Conservation (phyloP, 148 eudicot genomes). For the Hydrangea macrophylla region DNA sequence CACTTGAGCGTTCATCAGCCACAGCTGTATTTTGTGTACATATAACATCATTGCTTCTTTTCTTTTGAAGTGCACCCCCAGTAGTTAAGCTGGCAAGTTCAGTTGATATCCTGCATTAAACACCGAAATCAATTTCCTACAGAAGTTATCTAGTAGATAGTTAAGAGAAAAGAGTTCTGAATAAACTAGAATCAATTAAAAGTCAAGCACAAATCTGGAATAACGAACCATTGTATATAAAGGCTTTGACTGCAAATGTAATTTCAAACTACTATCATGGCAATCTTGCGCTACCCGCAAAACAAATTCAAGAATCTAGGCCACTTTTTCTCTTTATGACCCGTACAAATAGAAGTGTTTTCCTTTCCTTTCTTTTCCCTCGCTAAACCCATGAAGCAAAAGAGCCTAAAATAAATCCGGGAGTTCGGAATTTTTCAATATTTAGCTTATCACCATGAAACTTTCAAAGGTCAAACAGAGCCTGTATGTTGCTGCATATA, state of each 20-base stretch:
- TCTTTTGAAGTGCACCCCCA: too few species aligned
- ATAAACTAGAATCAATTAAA: background rate
- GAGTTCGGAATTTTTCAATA: too few species aligned
- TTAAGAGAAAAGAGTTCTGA: background rate
- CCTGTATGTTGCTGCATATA: background rate
- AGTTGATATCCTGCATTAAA: constrained; percentile 35
- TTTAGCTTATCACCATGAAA: too few species aligned
- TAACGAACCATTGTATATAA: too few species aligned
- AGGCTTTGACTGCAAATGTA: background rate
- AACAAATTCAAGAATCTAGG: too few species aligned
- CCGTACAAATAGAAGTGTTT: too few species aligned
- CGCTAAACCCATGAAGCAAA: too few species aligned
- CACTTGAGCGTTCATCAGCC: constrained; percentile 26
- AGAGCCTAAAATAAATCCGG: too few species aligned
- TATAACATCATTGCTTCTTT: constrained; percentile 23
- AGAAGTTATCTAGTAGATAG: background rate
- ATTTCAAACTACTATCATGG: background rate
- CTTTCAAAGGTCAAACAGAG: background rate
- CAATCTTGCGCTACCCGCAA: too few species aligned
- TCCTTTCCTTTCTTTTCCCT: too few species aligned
- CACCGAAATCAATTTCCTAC: background rate
- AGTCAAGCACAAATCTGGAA: background rate
- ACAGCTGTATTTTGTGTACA: constrained; percentile 19
- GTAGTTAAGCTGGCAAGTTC: constrained; percentile 32
- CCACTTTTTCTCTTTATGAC: too few species aligned